Conservation (phyloP, 176 grass and related monocot species). For the Pharus latifolius region DNA sequence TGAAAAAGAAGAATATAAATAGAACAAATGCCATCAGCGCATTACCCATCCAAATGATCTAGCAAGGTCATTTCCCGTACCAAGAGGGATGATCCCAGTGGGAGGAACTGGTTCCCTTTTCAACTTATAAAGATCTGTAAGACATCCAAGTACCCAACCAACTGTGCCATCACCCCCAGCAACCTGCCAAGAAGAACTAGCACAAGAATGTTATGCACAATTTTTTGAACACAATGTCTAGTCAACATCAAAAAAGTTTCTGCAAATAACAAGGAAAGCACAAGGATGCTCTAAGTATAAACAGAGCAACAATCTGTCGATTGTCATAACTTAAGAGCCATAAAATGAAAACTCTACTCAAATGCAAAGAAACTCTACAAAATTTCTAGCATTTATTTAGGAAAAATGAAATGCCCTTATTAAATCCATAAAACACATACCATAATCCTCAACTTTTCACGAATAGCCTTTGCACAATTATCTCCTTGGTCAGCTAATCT, state of each 20-base stretch:
- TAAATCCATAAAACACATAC: conserved; percentile 37
- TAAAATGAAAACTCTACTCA: neutral
- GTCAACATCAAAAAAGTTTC: neutral
- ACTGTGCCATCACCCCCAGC: conserved; percentile 97
- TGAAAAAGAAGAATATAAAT: conserved; percentile 5
- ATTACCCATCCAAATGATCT: conserved; percentile 96
- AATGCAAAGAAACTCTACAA: neutral
- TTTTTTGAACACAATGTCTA: conserved; percentile 6
- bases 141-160: conserved; percentile 86
- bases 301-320: neutral
- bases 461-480: conserved; percentile 43
- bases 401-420: neutral
- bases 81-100: conserved; percentile 94
- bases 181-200: conserved; percentile 64
- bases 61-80: conserved; percentile 92
- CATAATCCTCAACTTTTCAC: conserved; percentile 81
- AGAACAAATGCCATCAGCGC: neutral
- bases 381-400: neutral
- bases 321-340: neutral
- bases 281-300: neutral
- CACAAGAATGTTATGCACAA: conserved; percentile 13
- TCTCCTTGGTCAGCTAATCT: conserved; percentile 75
- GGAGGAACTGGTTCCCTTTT: conserved; percentile 86
- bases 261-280: neutral
- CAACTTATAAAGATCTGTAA: conserved; percentile 64